Evolutionary conservation across 163 green algal species (phyloP).

Genomic region (Chlorella variabilis): DNA sequence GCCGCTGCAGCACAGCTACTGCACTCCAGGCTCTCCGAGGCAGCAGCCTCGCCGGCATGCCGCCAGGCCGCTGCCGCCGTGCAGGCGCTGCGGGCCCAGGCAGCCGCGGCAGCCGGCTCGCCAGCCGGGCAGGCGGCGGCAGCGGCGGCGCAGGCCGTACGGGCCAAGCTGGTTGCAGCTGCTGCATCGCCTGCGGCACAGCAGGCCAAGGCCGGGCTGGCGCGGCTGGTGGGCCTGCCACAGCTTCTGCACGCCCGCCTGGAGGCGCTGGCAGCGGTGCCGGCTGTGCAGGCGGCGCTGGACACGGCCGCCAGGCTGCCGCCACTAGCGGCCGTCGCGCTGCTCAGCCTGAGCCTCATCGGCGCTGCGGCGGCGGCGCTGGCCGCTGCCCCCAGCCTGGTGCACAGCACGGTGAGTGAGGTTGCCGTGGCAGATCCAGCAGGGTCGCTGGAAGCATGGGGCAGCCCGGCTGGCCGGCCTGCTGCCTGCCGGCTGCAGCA

Average conservation of each 20-base stretch:
- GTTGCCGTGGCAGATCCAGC: too few relatives aligned
- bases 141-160: not conserved
- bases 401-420: slow-evolving; percentile 19
- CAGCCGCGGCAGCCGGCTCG: not conserved
- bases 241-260: not conserved
- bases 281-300: not conserved
- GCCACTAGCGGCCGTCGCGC: slow-evolving; percentile 6
- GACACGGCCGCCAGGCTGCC: not conserved
- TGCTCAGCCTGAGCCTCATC: slow-evolving; percentile 16
- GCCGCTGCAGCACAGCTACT: not conserved
- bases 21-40: not conserved
- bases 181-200: not conserved
- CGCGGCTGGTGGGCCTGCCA: not conserved
- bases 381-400: slow-evolving; percentile 6
- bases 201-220: not conserved
- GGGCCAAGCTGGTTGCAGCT: not conserved
- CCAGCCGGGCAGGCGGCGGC: not conserved
- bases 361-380: not conserved
- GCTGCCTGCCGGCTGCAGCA: too few relatives aligned
- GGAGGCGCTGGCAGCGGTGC: not conserved
- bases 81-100: not conserved
- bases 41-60: not conserved
- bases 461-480: too few relatives aligned
- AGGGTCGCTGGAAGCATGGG: too few relatives aligned
- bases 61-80: not conserved